Evolutionary conservation across 2,329 filamentous ascomycete species (phyloP), one percentile per base, ranked within the genome.

Genomic region (Ophiognomonia clavigignenti-juglandacearum): DNA sequence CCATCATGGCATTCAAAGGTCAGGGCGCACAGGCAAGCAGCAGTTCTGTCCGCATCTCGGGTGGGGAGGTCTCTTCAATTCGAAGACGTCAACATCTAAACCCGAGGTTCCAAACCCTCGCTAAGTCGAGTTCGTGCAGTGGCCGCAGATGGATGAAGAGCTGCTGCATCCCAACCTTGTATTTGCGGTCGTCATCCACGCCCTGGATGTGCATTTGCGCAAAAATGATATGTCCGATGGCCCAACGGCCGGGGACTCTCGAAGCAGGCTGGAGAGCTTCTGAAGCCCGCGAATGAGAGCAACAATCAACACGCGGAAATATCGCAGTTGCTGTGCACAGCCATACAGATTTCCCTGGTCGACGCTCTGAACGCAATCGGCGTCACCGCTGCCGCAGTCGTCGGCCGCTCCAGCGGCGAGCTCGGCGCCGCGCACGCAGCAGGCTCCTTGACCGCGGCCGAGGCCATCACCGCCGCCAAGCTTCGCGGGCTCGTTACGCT

Each of bases 281-380:
- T 51, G 9, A 47, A 44, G 3, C 44, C 48, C 1, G 27, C 44
- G 2, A 40, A 47, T 4, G 55, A 51, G 2, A 48, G 46, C 31
- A 50, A 53, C 2, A 42, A 62, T 3, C 36, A 52, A 16, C 43
- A 59, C 7, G 59, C 61, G 1, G 59, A 56, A 6, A 26, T 64
- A 10, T 60, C 62, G 3, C 64, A 66, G 29, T 59, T 63, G 0
- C 48, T 63, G 0, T 64, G 60, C 24, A 64, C 63, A 1, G 62
- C 58, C 0, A 27, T 65, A 0, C 57, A 65, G 43, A 49, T 63
- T 3, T 48, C 57, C 2, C 44, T 65, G 1, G 55, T 64, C 6
- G 57, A 64, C 7, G 45, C 61, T 2, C 52, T 65, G 1, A 31
- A 11, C 3, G 13, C 18, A 2, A 56, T 55, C 10, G 59, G 58